These are phyloP conservation scores for Hyphochytrium catenoides DNA, from an alignment of 352 stramenopile genomes.

Conservation along the genomic window DNA sequence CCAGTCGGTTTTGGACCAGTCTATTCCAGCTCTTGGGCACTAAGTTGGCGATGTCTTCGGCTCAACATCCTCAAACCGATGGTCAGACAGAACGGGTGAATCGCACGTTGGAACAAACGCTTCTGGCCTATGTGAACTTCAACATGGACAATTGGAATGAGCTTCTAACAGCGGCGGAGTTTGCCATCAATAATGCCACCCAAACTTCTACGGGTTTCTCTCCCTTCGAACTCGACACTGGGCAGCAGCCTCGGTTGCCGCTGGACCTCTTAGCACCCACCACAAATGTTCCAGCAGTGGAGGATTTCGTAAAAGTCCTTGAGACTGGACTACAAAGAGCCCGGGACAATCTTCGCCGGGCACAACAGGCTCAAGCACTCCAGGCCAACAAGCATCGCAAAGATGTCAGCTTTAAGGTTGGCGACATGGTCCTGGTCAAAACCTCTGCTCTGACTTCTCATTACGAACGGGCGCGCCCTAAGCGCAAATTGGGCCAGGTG, in stretches of 20 bases:
- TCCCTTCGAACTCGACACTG: conserved; percentile 13
- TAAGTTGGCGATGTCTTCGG: conserved; percentile 10
- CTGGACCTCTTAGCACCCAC: too few species aligned
- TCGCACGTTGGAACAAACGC: conserved; percentile 5
- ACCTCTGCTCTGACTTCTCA: too few species aligned
- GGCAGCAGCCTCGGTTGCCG: too few species aligned
- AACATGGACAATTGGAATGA: conserved; percentile 9
- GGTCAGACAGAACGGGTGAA: conserved; percentile 13
- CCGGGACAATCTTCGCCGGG: too few species aligned
- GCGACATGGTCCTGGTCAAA: too few species aligned
- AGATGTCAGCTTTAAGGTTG: not conserved
- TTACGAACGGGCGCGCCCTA: too few species aligned
- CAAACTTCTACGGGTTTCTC: conserved; percentile 5
- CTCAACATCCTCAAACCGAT: conserved; percentile 9
- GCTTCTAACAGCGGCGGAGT: conserved; percentile 10
- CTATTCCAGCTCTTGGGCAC: conserved; percentile 6
- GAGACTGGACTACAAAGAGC: too few species aligned
- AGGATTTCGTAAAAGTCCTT: too few species aligned
- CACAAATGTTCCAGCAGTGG: too few species aligned
- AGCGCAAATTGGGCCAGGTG: too few species aligned
- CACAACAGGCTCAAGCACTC: too few species aligned
- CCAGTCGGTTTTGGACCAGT: conserved; percentile 6
- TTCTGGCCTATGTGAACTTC: conserved; percentile 9
- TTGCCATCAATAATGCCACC: conserved; percentile 8
- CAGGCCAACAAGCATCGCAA: conserved; percentile 1